A percentile compares a stretch with the other conserved stretches of the same genome.
These are phyloP conservation scores for Cyclotella sp. DNA, from an alignment of 108 stramenopile species.

Conservation along the genomic window DNA sequence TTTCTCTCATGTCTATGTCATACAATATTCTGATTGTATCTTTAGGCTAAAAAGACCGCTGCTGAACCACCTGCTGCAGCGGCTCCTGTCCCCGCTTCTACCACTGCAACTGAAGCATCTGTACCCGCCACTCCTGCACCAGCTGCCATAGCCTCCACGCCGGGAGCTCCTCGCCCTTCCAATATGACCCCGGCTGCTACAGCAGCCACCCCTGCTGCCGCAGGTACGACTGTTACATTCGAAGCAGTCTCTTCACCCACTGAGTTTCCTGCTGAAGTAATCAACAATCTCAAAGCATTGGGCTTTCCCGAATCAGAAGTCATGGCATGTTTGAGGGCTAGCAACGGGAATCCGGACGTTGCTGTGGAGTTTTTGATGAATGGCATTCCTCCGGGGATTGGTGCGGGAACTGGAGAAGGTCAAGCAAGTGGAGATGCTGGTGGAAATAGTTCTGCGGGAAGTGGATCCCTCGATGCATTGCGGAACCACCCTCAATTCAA, in stretches of 20 bases:
- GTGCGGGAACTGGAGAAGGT: constrained; percentile 20
- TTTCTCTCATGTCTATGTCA: background rate
- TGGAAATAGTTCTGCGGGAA: constrained; percentile 31
- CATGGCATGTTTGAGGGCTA: constrained; percentile 91
- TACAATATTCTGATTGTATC: background rate
- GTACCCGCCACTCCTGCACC: constrained; percentile 49
- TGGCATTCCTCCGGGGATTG: constrained; percentile 91
- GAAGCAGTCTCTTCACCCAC: constrained; percentile 7
- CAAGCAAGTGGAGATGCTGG: constrained; percentile 40
- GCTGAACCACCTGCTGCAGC: constrained; percentile 51
- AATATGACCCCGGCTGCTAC: constrained; percentile 9
- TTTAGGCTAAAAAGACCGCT: constrained; percentile 70
- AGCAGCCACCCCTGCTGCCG: constrained; percentile 30
- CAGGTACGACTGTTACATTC: constrained; percentile 47
- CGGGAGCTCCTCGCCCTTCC: constrained; percentile 16
- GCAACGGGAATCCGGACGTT: constrained; percentile 93
- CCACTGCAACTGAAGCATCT: constrained; percentile 50
- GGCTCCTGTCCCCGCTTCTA: constrained; percentile 42
- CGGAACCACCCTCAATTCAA: constrained; percentile 96
- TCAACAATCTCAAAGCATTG: constrained; percentile 82
- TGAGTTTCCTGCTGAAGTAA: constrained; percentile 66
- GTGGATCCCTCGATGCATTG: constrained; percentile 74
- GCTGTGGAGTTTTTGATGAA: constrained; percentile 98
- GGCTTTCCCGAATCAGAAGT: constrained; percentile 89
- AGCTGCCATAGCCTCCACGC: constrained; percentile 38